Evolutionary conservation across 2,329 filamentous ascomycete species (phyloP).

Genomic region (Scedosporium aurantiacum): DNA sequence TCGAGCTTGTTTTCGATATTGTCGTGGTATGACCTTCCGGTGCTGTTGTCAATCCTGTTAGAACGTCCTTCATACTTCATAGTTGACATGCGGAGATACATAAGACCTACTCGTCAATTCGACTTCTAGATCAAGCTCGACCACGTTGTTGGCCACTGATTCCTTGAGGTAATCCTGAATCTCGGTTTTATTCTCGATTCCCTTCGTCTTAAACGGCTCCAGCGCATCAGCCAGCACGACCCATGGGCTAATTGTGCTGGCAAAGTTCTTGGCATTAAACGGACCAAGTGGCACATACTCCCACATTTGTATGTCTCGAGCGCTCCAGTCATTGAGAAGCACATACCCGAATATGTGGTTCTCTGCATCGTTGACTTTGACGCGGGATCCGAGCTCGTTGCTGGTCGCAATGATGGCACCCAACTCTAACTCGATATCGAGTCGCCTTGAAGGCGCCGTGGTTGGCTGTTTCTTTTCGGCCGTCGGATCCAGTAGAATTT

Average conservation of each 20-base stretch:
- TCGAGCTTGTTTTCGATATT: constrained; percentile 10
- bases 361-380: constrained; percentile 50
- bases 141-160: constrained; percentile 7
- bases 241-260: constrained; percentile 46
- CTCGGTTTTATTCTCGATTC: constrained; percentile 10
- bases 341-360: constrained; percentile 58
- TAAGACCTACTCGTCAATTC: constrained; percentile 9
- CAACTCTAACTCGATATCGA: constrained; percentile 64
- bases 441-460: constrained; percentile 10
- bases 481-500: constrained; percentile 38
- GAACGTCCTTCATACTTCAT: neutral
- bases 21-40: constrained; percentile 5
- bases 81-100: neutral
- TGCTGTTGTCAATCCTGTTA: constrained; percentile 1
- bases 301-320: constrained; percentile 42
- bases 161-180: constrained; percentile 12
- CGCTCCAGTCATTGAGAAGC: constrained; percentile 48
- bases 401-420: constrained; percentile 54
- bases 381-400: constrained; percentile 49
- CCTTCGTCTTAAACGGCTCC: constrained; percentile 12
- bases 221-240: constrained; percentile 44
- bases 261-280: constrained; percentile 46
- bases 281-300: constrained; percentile 48
- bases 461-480: constrained; percentile 21
- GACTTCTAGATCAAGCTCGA: constrained; percentile 10